A percentile compares a stretch with the other conserved stretches of the same genome.
phyloP scores from a whole-genome alignment of 257 asterid genomes.

The Solanum rostratum region DNA sequence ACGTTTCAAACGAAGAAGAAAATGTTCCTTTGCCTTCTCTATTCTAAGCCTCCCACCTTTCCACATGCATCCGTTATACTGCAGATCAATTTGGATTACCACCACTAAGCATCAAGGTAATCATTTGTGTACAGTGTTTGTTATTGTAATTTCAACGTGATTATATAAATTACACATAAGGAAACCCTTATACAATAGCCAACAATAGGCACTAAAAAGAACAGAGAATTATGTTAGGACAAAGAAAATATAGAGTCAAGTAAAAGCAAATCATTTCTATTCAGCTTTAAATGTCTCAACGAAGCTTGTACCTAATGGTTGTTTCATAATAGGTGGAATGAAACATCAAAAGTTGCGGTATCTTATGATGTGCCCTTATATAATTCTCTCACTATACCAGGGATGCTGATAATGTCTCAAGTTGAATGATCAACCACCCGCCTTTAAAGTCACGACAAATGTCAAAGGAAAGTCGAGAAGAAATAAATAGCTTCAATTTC shows the following conservation, averaged over 20 bases:
- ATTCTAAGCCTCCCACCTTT: slow-evolving; percentile 81
- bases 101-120: not conserved
- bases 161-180: not conserved
- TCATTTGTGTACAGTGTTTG: not conserved
- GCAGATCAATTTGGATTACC: slow-evolving; percentile 9
- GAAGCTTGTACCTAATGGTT: not conserved
- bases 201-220: not conserved
- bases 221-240: not conserved
- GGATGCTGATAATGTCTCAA: not conserved
- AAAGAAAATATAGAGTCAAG: not conserved
- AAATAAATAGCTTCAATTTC: not conserved
- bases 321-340: not conserved
- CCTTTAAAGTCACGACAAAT: not conserved
- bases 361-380: not conserved
- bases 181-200: not conserved
- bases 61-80: slow-evolving; percentile 97
- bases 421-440: not conserved
- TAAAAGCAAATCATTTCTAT: not conserved
- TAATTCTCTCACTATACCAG: not conserved
- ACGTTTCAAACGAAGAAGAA: slow-evolving; percentile 36
- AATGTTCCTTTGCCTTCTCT: slow-evolving; percentile 86
- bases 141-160: not conserved
- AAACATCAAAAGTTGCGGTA: not conserved
- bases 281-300: not conserved
- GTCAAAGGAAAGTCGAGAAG: not conserved